phyloP scores from a whole-genome alignment of 2,329 filamentous ascomycete species.

The Colletotrichum siamense region DNA sequence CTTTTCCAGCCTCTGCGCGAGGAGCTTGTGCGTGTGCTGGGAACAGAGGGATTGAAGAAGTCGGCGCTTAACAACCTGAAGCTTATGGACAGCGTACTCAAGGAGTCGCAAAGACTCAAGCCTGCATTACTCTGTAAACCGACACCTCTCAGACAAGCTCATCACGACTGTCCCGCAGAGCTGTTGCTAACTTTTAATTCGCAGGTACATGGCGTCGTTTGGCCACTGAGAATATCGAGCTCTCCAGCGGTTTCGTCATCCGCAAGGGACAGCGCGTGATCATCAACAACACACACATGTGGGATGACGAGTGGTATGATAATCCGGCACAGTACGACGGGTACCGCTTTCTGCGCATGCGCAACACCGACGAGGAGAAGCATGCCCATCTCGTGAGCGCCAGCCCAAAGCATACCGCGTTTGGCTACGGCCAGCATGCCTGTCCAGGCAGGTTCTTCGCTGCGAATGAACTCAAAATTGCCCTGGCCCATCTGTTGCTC shows the following conservation, averaged over 20 bases:
- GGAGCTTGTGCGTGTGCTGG: conserved; percentile 24
- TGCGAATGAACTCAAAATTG: neutral
- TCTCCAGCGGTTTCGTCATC: conserved; percentile 24
- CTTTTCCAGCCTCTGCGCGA: conserved; percentile 24
- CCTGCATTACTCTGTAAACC: conserved; percentile 24
- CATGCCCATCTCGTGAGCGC: conserved; percentile 34
- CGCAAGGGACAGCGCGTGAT: conserved; percentile 24
- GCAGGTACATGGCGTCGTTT: conserved; percentile 12
- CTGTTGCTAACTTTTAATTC: fast-evolving
- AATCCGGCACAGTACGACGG: conserved; percentile 24
- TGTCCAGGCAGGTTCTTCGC: neutral
- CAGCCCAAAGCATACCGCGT: neutral
- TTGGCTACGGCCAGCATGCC: neutral
- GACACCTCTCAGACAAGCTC: too few species aligned
- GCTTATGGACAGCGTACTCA: neutral
- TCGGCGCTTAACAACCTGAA: conserved; percentile 25
- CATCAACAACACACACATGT: conserved; percentile 21
- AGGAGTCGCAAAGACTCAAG: conserved; percentile 28
- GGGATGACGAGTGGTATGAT: conserved; percentile 21
- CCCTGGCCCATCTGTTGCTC: conserved; percentile 25
- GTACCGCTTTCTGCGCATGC: conserved; percentile 23
- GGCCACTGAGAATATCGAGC: conserved; percentile 13
- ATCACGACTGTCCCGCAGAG: too few species aligned
- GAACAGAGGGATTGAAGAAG: conserved; percentile 21
- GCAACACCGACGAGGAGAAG: conserved; percentile 25